Evolutionary conservation across 805 yeast species (phyloP), one percentile per base, ranked within the genome.

Genomic region (Pachysolen tannophilus): DNA sequence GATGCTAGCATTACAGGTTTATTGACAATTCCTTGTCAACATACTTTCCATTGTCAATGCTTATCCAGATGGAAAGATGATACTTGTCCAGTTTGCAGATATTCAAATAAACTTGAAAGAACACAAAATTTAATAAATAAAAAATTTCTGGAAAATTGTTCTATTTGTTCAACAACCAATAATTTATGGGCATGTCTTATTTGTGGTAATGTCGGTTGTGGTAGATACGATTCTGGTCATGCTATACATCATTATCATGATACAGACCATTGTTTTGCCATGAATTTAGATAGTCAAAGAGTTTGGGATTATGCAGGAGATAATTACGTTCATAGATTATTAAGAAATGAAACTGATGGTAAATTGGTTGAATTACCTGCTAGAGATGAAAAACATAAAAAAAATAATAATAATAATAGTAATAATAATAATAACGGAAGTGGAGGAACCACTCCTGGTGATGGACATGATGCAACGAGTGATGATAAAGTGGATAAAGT

Each of bases 291-390:
- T 8, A 74, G 94, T 0, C 92, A 87, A 41, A 64, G 97, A 27
- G 95, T 87, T 1, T 87, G 97, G 97, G 96, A 87, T 53, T 87
- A 87, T 53, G 87, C 88, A 0, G 88, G 88, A 2, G 97, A 87
- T 52, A 78, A 76, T 43, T 87, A 87, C 53, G 96, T 87, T 8
- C 97, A 87, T 55, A 57, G 97, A 33, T 59, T 87, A 28, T 70
- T 87, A 4, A 85, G 87, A 41, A 86, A 84, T 55, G 88, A 83
- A 52, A 67, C 80, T 0, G 96, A 87, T 52, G 97, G 97, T 1
- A 88, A 88, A 47, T 57, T 88, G 21, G 95, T 87, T 3, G 97
- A 87, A 53, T 63, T 86, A 10, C 73, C 76, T 5, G 48, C 67
- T 10, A 44, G 52, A 6, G 52, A 48, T 26, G 50, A 45, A 13